Percentiles rank a stretch among this genome's conserved stretches.
These are phyloP conservation scores for Magnaporthales sp. DNA, from an alignment of 2,329 filamentous ascomycete genomes.

Conservation along the genomic window DNA sequence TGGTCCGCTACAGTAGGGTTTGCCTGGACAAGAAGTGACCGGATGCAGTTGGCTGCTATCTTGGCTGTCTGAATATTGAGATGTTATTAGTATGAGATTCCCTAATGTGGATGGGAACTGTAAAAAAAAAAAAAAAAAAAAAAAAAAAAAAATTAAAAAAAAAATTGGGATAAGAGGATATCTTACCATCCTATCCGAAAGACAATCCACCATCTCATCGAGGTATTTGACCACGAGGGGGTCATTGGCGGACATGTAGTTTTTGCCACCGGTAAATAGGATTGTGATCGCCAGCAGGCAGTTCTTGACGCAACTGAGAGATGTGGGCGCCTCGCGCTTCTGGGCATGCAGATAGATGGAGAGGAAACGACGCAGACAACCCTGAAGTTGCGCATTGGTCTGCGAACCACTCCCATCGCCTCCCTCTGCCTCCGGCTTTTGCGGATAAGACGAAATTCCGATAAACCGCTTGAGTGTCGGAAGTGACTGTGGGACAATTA, in stretches of 20 bases:
- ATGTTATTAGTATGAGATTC: not conserved
- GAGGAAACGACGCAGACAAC: slow-evolving; percentile 74
- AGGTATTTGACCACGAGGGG: slow-evolving; percentile 67
- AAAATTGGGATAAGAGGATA: not conserved
- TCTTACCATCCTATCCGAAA: slow-evolving; percentile 65
- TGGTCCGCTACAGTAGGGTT: slow-evolving; percentile 58
- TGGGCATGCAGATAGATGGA: slow-evolving; percentile 70
- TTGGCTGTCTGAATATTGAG: slow-evolving; percentile 59
- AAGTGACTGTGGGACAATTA: slow-evolving; percentile 81
- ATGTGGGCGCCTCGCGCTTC: slow-evolving; percentile 64
- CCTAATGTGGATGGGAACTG: too few relatives aligned
- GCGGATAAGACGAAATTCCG: slow-evolving; percentile 54
- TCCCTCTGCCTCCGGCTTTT: not conserved
- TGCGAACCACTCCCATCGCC: slow-evolving; percentile 23
- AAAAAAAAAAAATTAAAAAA: too few relatives aligned
- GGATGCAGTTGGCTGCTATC: slow-evolving; percentile 82
- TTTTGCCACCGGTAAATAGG: slow-evolving; percentile 72
- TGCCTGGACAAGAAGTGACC: slow-evolving; percentile 67
- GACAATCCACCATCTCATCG: slow-evolving; percentile 75
- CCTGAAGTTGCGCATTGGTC: slow-evolving; percentile 64
- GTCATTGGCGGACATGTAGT: slow-evolving; percentile 66
- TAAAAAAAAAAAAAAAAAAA: too few relatives aligned
- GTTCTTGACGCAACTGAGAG: slow-evolving; percentile 86
- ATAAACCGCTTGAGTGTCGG: slow-evolving; percentile 91
- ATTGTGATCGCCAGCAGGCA: slow-evolving; percentile 82